Percentiles rank a stretch among this genome's conserved stretches.
Conservation (phyloP, 129 eudicot genomes). For the Chrysanthemum makinoi region DNA sequence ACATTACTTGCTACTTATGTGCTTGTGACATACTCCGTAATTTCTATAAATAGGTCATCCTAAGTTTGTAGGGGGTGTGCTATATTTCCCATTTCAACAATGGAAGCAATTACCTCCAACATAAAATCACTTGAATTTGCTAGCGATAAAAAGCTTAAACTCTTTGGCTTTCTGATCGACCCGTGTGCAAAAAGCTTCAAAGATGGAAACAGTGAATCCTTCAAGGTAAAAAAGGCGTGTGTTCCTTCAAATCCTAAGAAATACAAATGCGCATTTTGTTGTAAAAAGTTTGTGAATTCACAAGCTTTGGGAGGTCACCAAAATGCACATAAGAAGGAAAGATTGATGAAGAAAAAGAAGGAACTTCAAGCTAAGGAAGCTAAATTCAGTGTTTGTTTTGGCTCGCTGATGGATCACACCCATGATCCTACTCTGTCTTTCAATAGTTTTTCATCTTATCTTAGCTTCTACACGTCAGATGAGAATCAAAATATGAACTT, state of each 20-base stretch:
- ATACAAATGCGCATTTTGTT: conserved; percentile 37
- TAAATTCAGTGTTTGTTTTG: conserved; percentile 28
- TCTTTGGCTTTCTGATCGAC: conserved; percentile 39
- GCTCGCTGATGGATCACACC: conserved; percentile 20
- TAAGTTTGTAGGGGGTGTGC: conserved; percentile 14
- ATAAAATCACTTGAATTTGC: conserved; percentile 16
- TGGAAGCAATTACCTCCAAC: conserved; percentile 27
- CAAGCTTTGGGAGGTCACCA: conserved; percentile 47
- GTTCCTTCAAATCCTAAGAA: conserved; percentile 18
- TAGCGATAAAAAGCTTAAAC: conserved; percentile 35
- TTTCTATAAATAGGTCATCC: conserved; percentile 32
- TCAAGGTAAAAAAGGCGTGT: not conserved
- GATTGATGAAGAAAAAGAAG: conserved; percentile 30
- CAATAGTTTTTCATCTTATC: conserved; percentile 26
- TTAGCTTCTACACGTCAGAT: conserved; percentile 25
- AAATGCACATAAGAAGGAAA: conserved; percentile 45
- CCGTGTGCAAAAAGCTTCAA: conserved; percentile 20
- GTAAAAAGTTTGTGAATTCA: conserved; percentile 36
- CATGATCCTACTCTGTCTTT: conserved; percentile 22
- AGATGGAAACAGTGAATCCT: conserved; percentile 17
- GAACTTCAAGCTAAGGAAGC: conserved; percentile 36
- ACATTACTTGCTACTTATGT: conserved; percentile 13
- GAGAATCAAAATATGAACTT: conserved; percentile 24
- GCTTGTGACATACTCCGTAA: not conserved
- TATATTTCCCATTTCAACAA: conserved; percentile 19